Percentiles rank a stretch among this genome's conserved stretches.
These are phyloP conservation scores for Stemphylium beticola DNA, from an alignment of 2,329 filamentous ascomycete genomes.

Conservation along the genomic window DNA sequence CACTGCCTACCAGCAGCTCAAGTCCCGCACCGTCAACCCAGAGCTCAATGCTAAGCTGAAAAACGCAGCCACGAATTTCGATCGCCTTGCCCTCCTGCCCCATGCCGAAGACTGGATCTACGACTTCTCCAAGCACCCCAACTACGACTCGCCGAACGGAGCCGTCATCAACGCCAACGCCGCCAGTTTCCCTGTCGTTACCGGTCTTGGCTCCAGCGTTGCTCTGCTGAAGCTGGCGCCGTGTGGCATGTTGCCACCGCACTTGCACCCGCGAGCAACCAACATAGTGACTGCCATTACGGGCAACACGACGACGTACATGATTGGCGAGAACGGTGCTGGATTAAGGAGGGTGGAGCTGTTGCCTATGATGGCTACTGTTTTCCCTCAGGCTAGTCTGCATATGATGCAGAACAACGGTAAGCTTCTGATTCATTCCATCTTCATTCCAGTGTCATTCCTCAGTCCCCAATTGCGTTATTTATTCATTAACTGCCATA, in stretches of 20 bases:
- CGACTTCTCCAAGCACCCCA: slow-evolving; percentile 54
- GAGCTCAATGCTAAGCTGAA: slow-evolving; percentile 47
- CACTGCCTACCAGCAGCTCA: slow-evolving; percentile 30
- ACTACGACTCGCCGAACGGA: slow-evolving; percentile 56
- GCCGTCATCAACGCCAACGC: slow-evolving; percentile 60
- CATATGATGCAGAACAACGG: slow-evolving; percentile 61
- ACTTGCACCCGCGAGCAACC: slow-evolving; percentile 57
- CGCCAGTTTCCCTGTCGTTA: slow-evolving; percentile 58
- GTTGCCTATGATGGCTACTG: slow-evolving; percentile 55
- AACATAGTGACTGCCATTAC: slow-evolving; percentile 58
- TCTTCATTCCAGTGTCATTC: neutral
- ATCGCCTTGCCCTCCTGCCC: slow-evolving; percentile 52
- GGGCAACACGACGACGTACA: slow-evolving; percentile 60
- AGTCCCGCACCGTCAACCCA: slow-evolving; percentile 52
- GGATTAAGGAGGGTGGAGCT: slow-evolving; percentile 51
- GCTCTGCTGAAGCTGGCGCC: slow-evolving; percentile 56
- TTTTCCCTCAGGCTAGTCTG: slow-evolving; percentile 57
- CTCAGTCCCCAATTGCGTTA: neutral
- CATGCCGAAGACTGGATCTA: slow-evolving; percentile 56
- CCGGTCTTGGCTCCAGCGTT: slow-evolving; percentile 57
- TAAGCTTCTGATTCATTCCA: slow-evolving; percentile 33
- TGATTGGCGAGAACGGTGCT: slow-evolving; percentile 60
- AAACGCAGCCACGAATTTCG: slow-evolving; percentile 53
- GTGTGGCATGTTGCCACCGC: slow-evolving; percentile 60
- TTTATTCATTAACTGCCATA: no score